Evolutionary conservation across 148 eudicot genomes (phyloP).

Genomic region (Selenicereus undatus): DNA sequence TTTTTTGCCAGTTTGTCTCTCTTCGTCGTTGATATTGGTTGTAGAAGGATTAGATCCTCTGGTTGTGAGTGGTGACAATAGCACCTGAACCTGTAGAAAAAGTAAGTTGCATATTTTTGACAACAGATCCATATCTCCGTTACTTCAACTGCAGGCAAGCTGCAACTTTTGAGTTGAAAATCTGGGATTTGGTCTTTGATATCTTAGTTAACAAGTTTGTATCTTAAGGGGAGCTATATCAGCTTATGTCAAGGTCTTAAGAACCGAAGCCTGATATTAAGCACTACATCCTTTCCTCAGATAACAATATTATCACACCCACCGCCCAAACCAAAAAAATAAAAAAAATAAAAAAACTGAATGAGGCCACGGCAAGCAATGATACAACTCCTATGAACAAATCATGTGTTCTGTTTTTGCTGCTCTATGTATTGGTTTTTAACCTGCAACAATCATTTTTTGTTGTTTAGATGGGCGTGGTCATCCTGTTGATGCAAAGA

Average conservation of each 20-base stretch:
- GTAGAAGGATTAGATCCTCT: not conserved
- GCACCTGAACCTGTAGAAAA: not conserved
- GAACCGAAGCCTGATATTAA: not conserved
- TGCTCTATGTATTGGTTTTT: not conserved
- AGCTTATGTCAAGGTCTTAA: not conserved
- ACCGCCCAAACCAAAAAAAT: no score
- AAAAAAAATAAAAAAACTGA: no score
- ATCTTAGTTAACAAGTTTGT: not conserved
- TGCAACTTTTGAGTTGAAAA: not conserved
- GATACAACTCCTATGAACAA: not conserved
- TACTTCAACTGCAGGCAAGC: not conserved
- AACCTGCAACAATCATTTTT: not conserved
- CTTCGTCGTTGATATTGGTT: not conserved
- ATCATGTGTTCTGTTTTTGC: not conserved
- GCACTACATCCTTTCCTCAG: not conserved
- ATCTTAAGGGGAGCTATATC: not conserved
- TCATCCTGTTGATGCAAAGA: constrained; percentile 66
- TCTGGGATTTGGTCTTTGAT: not conserved
- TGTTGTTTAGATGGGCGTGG: constrained; percentile 73
- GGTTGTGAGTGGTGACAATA: not conserved
- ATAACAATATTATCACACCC: not conserved
- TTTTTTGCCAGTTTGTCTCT: not conserved
- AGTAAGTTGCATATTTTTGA: not conserved
- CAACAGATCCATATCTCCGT: not conserved
- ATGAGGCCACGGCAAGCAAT: no score